Evolutionary conservation across 441 rosid genomes (phyloP).

Genomic region (Erysimum cheiri): DNA sequence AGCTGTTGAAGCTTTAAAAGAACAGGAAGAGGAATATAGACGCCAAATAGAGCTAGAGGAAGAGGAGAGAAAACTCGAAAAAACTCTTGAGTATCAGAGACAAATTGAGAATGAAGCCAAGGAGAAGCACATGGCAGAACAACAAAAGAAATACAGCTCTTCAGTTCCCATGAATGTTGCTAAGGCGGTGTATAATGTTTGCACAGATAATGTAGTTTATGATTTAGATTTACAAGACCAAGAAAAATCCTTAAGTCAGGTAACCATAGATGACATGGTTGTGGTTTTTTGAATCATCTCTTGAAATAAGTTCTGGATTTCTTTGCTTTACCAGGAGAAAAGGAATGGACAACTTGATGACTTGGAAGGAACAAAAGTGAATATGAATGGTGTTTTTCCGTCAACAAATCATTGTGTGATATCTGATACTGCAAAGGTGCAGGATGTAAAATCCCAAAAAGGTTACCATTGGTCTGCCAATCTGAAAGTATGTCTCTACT

Average conservation of each 20-base stretch:
- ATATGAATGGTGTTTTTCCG: slow-evolving; percentile 25
- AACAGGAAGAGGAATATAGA: slow-evolving; percentile 77
- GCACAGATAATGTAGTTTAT: slow-evolving; percentile 45
- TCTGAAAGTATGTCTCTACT: background rate
- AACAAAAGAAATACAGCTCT: slow-evolving; percentile 61
- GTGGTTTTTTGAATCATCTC: slow-evolving; percentile 10
- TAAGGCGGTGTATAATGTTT: slow-evolving; percentile 45
- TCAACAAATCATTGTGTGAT: slow-evolving; percentile 30
- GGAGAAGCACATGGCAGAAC: slow-evolving; percentile 84
- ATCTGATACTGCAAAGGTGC: slow-evolving; percentile 31
- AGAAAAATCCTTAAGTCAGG: slow-evolving; percentile 42
- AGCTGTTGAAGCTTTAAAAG: slow-evolving; percentile 58
- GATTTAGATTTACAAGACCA: slow-evolving; percentile 43
- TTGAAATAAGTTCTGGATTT: slow-evolving; percentile 16
- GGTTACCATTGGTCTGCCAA: slow-evolving; percentile 26
- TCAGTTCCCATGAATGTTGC: slow-evolving; percentile 46
- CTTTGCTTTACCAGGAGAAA: slow-evolving; percentile 36
- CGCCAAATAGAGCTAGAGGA: slow-evolving; percentile 81
- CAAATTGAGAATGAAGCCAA: slow-evolving; percentile 92
- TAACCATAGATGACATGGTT: slow-evolving; percentile 33
- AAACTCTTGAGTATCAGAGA: slow-evolving; percentile 86
- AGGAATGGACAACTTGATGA: slow-evolving; percentile 27
- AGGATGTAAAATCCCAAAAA: slow-evolving; percentile 36
- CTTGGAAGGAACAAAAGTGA: slow-evolving; percentile 27
- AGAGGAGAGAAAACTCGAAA: slow-evolving; percentile 91